A percentile compares a stretch with the other conserved stretches of the same genome.
These are phyloP conservation scores for Phellopilus nigrolimitatus DNA, from an alignment of 1,284 basidiomycete genomes.

Conservation along the genomic window DNA sequence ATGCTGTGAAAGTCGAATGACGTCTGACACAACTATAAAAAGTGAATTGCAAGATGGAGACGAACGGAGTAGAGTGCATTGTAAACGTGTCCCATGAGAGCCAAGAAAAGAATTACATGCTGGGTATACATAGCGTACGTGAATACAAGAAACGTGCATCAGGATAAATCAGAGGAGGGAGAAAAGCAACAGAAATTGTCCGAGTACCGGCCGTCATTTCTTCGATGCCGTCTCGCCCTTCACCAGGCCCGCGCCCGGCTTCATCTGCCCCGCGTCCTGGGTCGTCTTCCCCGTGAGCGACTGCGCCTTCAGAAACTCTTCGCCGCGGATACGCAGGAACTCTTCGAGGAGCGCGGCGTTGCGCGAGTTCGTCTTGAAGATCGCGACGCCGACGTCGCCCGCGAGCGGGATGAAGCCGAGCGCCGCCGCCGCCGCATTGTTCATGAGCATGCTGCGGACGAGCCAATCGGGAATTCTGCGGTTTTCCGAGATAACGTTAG, in stretches of 20 bases:
- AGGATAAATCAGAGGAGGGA: too few species aligned
- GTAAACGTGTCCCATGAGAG: too few species aligned
- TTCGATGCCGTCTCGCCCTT: slow-evolving; percentile 33
- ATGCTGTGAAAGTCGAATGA: too few species aligned
- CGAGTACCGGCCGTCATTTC: background rate
- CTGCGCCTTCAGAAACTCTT: slow-evolving; percentile 50
- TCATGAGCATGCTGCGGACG: slow-evolving; percentile 68
- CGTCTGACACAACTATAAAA: too few species aligned
- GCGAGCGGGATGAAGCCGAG: slow-evolving; percentile 76
- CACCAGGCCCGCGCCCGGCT: slow-evolving; percentile 45
- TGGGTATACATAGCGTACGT: too few species aligned
- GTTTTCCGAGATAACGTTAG: background rate
- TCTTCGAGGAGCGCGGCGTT: slow-evolving; percentile 78
- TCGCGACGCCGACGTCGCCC: slow-evolving; percentile 73
- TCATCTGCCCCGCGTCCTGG: slow-evolving; percentile 40
- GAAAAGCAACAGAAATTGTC: too few species aligned
- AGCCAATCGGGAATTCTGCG: slow-evolving; percentile 64
- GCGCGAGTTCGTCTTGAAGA: slow-evolving; percentile 85
- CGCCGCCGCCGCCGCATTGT: slow-evolving; percentile 70
- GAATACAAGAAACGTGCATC: too few species aligned
- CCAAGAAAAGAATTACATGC: too few species aligned
- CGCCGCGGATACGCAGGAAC: slow-evolving; percentile 62
- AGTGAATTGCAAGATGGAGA: too few species aligned
- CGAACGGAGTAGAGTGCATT: too few species aligned
- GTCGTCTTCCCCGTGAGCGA: slow-evolving; percentile 26